Conservation (phyloP, 352 stramenopile species). For the Pythium aphanidermatum region DNA sequence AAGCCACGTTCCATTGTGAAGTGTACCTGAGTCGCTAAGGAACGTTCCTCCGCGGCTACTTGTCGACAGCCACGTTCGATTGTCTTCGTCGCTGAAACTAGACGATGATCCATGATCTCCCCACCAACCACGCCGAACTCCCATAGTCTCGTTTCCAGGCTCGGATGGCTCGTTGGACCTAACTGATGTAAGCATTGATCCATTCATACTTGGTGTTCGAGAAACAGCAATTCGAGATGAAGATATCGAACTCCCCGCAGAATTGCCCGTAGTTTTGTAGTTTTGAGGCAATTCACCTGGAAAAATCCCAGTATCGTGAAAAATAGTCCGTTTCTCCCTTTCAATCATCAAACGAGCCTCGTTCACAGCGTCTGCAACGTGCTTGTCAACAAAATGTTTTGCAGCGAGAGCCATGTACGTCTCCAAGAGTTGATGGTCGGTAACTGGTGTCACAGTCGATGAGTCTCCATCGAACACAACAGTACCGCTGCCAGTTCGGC, state of each 20-base stretch:
- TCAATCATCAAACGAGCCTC: constrained; percentile 66
- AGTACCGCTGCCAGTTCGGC: constrained; percentile 38
- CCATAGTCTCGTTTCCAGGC: background rate
- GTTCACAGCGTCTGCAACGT: constrained; percentile 54
- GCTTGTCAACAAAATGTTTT: constrained; percentile 71
- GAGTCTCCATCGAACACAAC: constrained; percentile 18
- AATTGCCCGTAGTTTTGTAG: constrained; percentile 1
- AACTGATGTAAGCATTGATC: constrained; percentile 16
- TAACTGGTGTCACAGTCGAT: background rate
- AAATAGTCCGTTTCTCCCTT: constrained; percentile 56
- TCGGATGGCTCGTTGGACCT: constrained; percentile 4
- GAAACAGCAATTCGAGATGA: constrained; percentile 1
- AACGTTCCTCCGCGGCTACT: background rate
- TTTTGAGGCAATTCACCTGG: constrained; percentile 20
- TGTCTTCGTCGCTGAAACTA: constrained; percentile 1
- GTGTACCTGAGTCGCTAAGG: background rate
- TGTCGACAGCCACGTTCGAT: constrained; percentile 2
- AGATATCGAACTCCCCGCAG: constrained; percentile 1
- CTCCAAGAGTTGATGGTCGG: constrained; percentile 36
- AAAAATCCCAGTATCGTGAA: constrained; percentile 59
- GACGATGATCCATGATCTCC: background rate
- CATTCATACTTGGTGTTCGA: constrained; percentile 8
- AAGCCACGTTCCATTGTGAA: background rate
- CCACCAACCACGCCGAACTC: background rate
- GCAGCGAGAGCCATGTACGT: constrained; percentile 42